Base-by-base conservation (phyloP, 148 eudicot species). In the Diospyros kaki region DNA sequence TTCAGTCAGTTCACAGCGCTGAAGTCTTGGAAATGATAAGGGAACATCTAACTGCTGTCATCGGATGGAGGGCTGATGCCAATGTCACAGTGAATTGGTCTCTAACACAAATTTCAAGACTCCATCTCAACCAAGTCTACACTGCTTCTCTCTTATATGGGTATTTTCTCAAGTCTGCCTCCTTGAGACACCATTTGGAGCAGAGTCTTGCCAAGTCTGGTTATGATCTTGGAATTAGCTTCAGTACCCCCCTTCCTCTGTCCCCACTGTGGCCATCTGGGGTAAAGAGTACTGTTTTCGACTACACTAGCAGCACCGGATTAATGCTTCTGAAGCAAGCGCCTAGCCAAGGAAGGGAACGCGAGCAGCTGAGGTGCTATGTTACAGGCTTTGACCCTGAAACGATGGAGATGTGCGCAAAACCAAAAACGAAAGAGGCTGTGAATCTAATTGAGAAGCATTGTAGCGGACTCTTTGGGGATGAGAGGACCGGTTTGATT, bases 151-250 rank as follows among this genome's bases (percentile, higher is more conserved):
- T 95, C 73, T 73, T 83, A 28, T 92, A 80, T 53, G 98, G 98
- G 51, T 94, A 92, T 86, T 89, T 94, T 71, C 71, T 94, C 17
- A 92, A 92, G 74, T 87, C 98, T 41, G 94, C 90, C 64, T 83
- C 91, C 38, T 74, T 85, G 58, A 92, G 97, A 78, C 84, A 85
- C 81, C 71, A 64, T 44, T 78, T 92, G 43, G 98, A 95, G 76
- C 78, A 59, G 58, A 80, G 55, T 51, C 77, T 93, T 9, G 58
- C 73, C 3, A 64, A 68, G 58, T 42, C 76, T 58, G 68, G 70
- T 64, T 70, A 72, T 28, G 77, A 77, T 46, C 72, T 70, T 66
- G 64, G 64, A 39, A 5, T 71, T 46, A 79, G 81, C 28, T 72
- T 50, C 71, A 76, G 77, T 11, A 79, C 48, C 75, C 83, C 85